phyloP scores from a whole-genome alignment of 2,329 filamentous ascomycete genomes.

The Pseudogymnoascus sp. region DNA sequence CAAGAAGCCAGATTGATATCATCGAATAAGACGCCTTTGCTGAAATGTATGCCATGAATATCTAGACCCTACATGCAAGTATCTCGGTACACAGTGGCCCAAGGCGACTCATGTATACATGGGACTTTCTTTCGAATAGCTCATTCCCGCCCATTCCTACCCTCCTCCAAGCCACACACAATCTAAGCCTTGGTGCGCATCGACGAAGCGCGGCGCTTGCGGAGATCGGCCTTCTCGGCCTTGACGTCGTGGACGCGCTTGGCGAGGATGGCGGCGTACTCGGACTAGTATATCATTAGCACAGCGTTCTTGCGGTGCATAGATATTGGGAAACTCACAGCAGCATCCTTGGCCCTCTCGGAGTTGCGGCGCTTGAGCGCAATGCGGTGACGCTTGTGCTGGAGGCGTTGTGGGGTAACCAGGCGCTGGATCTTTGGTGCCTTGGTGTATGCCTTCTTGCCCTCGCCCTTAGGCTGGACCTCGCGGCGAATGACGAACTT shows the following conservation, averaged over 20 bases:
- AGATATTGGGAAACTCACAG: conserved; percentile 55
- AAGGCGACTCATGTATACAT: not conserved
- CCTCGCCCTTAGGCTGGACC: conserved; percentile 93
- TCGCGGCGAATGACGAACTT: conserved; percentile 99
- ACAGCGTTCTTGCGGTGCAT: not conserved
- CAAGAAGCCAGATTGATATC: conserved; percentile 4
- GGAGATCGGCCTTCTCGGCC: conserved; percentile 82
- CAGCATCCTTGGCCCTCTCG: conserved; percentile 97
- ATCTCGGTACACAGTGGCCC: conserved; percentile 2
- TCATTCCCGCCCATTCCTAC: conserved; percentile 40
- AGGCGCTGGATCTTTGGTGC: conserved; percentile 99
- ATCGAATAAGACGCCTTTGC: conserved; percentile 6
- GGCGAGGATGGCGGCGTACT: conserved; percentile 92
- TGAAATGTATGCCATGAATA: conserved; percentile 9
- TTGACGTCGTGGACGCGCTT: conserved; percentile 97
- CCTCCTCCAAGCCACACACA: conserved; percentile 37
- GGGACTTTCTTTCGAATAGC: conserved; percentile 7
- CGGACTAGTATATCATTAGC: conserved; percentile 58
- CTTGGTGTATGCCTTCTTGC: conserved; percentile 98
- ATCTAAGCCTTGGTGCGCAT: conserved; percentile 51
- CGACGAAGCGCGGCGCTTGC: conserved; percentile 95
- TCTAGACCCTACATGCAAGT: conserved; percentile 4
- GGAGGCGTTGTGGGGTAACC: conserved; percentile 97
- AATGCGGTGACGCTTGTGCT: conserved; percentile 98
- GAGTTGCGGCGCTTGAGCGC: conserved; percentile 97